Percentiles rank a stretch among this genome's conserved stretches.
phyloP scores from a whole-genome alignment of 2,329 filamentous ascomycete genomes.

The Ophidiomyces ophidiicola region DNA sequence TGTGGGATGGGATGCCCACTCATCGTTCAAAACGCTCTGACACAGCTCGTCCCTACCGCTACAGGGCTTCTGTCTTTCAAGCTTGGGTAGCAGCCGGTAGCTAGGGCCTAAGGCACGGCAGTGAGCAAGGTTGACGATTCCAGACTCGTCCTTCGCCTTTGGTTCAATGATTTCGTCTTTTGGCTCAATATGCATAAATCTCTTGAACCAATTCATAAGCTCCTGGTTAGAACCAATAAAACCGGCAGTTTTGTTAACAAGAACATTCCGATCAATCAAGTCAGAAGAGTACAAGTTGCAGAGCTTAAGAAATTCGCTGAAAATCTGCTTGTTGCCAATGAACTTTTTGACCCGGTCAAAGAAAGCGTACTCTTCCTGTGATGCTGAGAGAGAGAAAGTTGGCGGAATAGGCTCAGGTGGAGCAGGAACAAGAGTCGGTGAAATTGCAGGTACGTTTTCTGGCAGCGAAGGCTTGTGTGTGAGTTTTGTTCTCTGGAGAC shows the following conservation, averaged over 20 bases:
- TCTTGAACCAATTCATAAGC: conserved; percentile 77
- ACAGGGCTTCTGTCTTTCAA: conserved; percentile 81
- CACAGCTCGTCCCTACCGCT: conserved; percentile 92
- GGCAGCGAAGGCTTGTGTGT: conserved; percentile 52
- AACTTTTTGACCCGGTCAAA: conserved; percentile 96
- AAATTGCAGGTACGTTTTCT: conserved; percentile 48
- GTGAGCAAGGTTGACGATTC: conserved; percentile 83
- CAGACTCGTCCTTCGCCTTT: conserved; percentile 56
- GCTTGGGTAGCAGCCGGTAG: conserved; percentile 80
- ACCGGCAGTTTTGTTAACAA: conserved; percentile 68
- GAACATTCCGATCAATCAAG: conserved; percentile 70
- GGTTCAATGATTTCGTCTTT: conserved; percentile 70
- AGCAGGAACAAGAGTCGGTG: conserved; percentile 76
- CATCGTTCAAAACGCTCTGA: conserved; percentile 83
- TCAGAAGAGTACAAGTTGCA: conserved; percentile 93
- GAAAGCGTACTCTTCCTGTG: conserved; percentile 75
- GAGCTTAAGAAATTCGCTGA: conserved; percentile 93
- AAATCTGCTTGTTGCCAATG: conserved; percentile 79
- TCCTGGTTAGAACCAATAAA: conserved; percentile 86
- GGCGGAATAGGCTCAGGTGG: conserved; percentile 79
- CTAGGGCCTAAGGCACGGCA: conserved; percentile 92
- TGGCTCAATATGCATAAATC: conserved; percentile 61
- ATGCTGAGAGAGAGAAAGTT: conserved; percentile 58
- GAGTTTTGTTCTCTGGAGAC: conserved; percentile 59
- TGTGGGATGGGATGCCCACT: conserved; percentile 96